Conservation (phyloP, 345 rosid genomes). For the Eucalyptus cloeziana region DNA sequence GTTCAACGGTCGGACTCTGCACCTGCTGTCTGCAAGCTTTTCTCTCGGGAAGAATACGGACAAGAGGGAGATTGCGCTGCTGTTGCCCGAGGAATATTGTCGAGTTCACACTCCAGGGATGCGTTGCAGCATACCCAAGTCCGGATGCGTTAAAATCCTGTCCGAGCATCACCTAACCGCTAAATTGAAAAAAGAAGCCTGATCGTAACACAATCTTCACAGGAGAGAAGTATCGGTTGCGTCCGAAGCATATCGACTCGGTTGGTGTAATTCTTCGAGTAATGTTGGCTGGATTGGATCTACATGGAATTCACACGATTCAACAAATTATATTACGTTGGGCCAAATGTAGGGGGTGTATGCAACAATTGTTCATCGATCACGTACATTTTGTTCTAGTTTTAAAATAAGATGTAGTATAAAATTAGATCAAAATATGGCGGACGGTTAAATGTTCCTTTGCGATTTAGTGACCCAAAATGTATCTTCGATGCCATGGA, state of each 20-base stretch:
- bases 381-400: background rate
- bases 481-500: no score
- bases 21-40: background rate
- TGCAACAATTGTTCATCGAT: background rate
- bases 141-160: background rate
- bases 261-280: accelerated
- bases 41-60: background rate
- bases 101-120: background rate
- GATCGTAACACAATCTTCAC: background rate
- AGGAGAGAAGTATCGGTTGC: background rate
- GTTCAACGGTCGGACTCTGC: background rate
- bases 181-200: background rate
- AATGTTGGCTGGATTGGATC: accelerated
- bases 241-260: background rate
- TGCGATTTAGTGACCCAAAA: no score
- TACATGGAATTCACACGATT: background rate
- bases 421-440: no score
- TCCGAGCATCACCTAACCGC: background rate
- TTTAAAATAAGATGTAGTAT: no score
- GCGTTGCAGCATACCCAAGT: background rate
- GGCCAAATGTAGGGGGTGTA: accelerated
- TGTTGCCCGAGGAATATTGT: background rate
- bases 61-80: background rate
- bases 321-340: accelerated
- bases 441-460: accelerated